Evolutionary conservation across 2,329 filamentous ascomycete species (phyloP).

Genomic region (Lecanicillium sp.): DNA sequence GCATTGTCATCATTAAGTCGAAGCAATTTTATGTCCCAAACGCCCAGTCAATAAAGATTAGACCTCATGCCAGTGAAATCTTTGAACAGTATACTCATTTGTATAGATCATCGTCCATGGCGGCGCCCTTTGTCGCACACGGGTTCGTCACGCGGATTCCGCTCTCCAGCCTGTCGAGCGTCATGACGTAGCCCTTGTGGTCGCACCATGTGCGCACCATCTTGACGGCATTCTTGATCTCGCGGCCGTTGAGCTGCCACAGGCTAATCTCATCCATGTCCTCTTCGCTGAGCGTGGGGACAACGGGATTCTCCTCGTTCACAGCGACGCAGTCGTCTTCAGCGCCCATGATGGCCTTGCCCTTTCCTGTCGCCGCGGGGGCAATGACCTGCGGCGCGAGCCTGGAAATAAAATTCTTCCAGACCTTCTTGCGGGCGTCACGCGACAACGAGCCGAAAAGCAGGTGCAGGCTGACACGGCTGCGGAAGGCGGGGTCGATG

Average conservation of each 20-base stretch:
- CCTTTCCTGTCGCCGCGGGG: background rate
- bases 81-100: too few relatives aligned
- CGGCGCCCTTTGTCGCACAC: slow-evolving; percentile 31
- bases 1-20: background rate
- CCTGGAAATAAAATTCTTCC: slow-evolving; percentile 40
- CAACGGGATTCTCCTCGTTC: background rate
- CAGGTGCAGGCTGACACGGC: slow-evolving; percentile 41
- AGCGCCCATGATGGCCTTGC: background rate
- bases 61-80: too few relatives aligned
- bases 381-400: slow-evolving; percentile 20
- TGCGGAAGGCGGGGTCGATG: slow-evolving; percentile 40
- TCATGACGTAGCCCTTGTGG: slow-evolving; percentile 37
- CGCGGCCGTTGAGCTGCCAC: slow-evolving; percentile 38
- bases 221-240: slow-evolving; percentile 43
- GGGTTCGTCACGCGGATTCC: slow-evolving; percentile 41
- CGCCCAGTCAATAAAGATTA: background rate
- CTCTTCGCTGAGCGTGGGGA: slow-evolving; percentile 22
- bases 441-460: slow-evolving; percentile 35
- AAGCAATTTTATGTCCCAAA: background rate
- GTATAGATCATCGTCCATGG: slow-evolving; percentile 12
- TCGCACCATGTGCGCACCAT: slow-evolving; percentile 41
- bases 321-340: background rate
- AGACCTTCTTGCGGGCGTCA: slow-evolving; percentile 35
- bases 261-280: slow-evolving; percentile 33
- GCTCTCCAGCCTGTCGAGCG: slow-evolving; percentile 36